Evolutionary conservation across 1,284 basidiomycete genomes (phyloP).

Genomic region (Amylostereum areolatum): DNA sequence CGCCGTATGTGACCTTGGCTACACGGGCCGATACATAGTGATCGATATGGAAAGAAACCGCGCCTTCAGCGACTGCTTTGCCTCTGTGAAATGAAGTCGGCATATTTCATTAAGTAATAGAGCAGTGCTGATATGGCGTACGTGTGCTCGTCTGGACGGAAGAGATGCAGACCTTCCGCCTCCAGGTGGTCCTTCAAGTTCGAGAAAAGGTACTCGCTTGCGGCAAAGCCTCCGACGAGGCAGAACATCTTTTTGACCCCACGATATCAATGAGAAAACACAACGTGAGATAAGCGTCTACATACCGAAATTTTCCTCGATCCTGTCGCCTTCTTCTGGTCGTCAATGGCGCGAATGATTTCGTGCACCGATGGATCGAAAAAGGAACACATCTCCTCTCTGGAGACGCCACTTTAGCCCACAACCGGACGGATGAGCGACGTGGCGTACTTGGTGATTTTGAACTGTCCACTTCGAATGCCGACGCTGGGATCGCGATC

Average conservation of each 20-base stretch:
- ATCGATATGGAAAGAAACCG: conserved; percentile 45
- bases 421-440: background rate
- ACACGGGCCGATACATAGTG: conserved; percentile 41
- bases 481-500: conserved; percentile 39
- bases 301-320: conserved; percentile 25
- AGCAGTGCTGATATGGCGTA: conserved; percentile 16
- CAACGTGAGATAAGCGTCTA: background rate
- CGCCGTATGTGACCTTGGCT: conserved; percentile 33
- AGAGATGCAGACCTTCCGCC: conserved; percentile 21
- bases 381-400: conserved; percentile 34
- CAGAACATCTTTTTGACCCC: conserved; percentile 24
- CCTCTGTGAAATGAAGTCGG: conserved; percentile 26
- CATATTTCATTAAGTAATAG: too few species aligned
- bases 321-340: conserved; percentile 26
- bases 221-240: conserved; percentile 43
- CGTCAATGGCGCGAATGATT: conserved; percentile 32
- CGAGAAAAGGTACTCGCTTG: conserved; percentile 42
- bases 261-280: background rate
- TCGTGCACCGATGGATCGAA: conserved; percentile 31
- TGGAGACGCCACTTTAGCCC: conserved; percentile 9
- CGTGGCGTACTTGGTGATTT: conserved; percentile 31
- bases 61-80: conserved; percentile 52
- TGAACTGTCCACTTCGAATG: conserved; percentile 41
- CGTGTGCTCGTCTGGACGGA: conserved; percentile 34
- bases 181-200: conserved; percentile 28